Evolutionary conservation across 2,329 filamentous ascomycete genomes (phyloP), one percentile per base, ranked within the genome.

Genomic region (Shiraia sp.): DNA sequence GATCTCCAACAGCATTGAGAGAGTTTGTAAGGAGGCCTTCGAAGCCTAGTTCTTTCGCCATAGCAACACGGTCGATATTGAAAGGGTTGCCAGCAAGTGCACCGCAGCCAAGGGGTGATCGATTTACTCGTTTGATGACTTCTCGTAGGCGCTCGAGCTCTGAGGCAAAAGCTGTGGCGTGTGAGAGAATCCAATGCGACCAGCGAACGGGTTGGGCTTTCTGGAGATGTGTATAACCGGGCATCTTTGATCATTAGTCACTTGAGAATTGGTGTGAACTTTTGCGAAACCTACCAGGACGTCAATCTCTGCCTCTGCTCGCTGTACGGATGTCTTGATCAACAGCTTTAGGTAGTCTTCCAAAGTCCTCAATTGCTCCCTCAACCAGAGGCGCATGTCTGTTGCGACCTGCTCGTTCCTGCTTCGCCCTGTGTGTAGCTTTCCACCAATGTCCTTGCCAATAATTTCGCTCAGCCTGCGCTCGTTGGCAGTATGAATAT

Each of bases 331-430:
- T 33, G 90, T 86, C 59, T 81, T 76, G 28, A 96, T 74, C 54
- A 95, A 80, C 40, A 81, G 79, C 30, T 82, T 75, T 4, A 96
- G 77, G 57, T 84, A 82, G 25, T 57, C 68, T 57, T 95, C 88
- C 36, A 95, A 81, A 51, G 77, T 76, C 42, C 78, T 79, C 43
- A 96, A 75, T 72, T 87, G 79, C 51, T 91, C 85, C 30, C 89
- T 80, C 50, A 95, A 73, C 90, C 90, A 96, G 68, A 96, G 76
- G 47, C 90, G 85, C 87, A 96, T 92, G 61, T 95, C 90, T 15
- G 86, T 91, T 33, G 85, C 90, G 42, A 95, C 83, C 72, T 96
- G 90, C 72, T 96, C 90, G 63, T 96, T 96, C 57, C 90, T 81
- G 68, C 86, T 91, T 37, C 91, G 85, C 30, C 76, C 75, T n/a